Evolutionary conservation across 768 basidiomycete genomes (phyloP), one percentile per base, ranked within the genome.

Genomic region (Naganishia kalamii): DNA sequence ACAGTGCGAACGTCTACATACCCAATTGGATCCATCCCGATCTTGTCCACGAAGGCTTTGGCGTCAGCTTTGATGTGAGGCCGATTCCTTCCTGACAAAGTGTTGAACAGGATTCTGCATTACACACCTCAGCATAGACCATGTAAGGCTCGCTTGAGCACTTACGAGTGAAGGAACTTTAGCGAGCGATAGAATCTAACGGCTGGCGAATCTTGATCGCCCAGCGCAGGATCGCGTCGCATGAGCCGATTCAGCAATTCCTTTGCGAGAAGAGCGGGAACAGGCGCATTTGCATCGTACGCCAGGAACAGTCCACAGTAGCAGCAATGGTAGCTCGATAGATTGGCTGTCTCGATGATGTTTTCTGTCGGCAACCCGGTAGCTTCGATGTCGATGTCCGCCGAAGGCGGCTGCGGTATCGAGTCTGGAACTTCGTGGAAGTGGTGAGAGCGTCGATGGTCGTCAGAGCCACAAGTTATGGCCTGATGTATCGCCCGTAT

Each of bases 391-490:
- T 59, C 50, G 33, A 43, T 19, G n/a, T 40, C 41, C 7, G 40
- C 12, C 11, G 51, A 25, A 13, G 29, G 15, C 17, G 48, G 40
- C 29, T 29, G 30, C 6, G 44, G 32, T 29, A 62, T 37, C 11
- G 46, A 15, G 21, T 63, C 60, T 43, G 19, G 12, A 19, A 67
- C 21, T 5, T 37, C 19, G 37, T 67, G 66, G 30, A 67, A 67
- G 32, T 67, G 66, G 30, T 67, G 66, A 32, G 57, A 37, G 19
- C 60, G 60, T 17, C 30, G 27, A 40, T 67, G 66, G 7, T 46
- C 46, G 15, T 60, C 29, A 10, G 49, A 33, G n/a, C 35, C 48
- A 10, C 17, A 13, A 12, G 60, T 49, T 19, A 44, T 25, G 17
- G 44, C 49, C 21, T 19, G n/a, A 41, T 66, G 23, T 29, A 46